phyloP scores from a whole-genome alignment of 2,329 filamentous ascomycete genomes.

The Tolypocladium amazonense region DNA sequence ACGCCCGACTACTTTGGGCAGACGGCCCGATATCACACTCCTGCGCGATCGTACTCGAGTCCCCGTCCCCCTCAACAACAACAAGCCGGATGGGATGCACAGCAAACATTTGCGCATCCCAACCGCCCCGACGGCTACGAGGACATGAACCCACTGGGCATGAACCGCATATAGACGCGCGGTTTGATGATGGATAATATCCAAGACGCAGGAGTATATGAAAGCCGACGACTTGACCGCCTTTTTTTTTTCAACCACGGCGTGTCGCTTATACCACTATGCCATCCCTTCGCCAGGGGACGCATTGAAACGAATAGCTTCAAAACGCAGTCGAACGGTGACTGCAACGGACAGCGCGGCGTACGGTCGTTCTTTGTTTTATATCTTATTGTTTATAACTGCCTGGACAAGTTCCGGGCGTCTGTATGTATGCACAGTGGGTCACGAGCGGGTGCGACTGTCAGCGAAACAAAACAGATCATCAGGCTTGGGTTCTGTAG shows the following conservation, averaged over 20 bases:
- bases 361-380: conserved; percentile 5
- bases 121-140: conserved; percentile 18
- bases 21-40: conserved; percentile 43
- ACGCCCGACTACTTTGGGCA: conserved; percentile 47
- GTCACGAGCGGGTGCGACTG: background rate
- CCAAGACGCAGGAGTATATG: background rate
- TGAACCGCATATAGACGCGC: conserved; percentile 38
- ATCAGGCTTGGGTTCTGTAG: background rate
- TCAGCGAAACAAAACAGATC: background rate
- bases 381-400: background rate
- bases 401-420: background rate
- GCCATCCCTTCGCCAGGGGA: background rate
- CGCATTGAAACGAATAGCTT: background rate
- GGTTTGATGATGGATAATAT: background rate
- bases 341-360: conserved; percentile 7
- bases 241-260: background rate
- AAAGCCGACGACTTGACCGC: background rate
- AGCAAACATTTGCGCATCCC: conserved; percentile 26
- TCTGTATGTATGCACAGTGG: background rate
- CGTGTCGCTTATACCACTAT: conserved; percentile 3
- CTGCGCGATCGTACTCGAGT: conserved; percentile 44
- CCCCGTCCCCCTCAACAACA: conserved; percentile 40
- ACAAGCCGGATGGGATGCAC: conserved; percentile 29
- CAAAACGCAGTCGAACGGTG: background rate
- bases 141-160: conserved; percentile 42